A percentile compares a stretch with the other conserved stretches of the same genome.
Conservation (phyloP, 176 grass and related monocot genomes). For the Aegilops speltoides region DNA sequence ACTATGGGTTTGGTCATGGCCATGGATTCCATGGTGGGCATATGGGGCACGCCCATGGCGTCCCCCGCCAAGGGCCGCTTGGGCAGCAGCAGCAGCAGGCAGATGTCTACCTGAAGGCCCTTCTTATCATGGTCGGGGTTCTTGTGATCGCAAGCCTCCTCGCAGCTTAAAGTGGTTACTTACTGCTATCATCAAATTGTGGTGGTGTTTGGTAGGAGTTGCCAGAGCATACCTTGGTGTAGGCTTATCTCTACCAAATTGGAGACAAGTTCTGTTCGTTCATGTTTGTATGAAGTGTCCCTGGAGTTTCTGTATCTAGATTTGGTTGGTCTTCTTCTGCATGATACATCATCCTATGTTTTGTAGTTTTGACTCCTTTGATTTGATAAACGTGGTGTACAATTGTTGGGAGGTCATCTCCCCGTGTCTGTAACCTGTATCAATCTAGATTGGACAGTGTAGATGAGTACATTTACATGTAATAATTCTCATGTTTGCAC, state of each 20-base stretch:
- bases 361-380: constrained; percentile 25
- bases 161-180: constrained; percentile 36
- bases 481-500: background rate
- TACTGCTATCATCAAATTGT: background rate
- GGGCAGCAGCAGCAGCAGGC: constrained; percentile 77
- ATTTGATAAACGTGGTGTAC: background rate
- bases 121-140: constrained; percentile 65
- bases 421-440: background rate
- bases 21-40: constrained; percentile 70
- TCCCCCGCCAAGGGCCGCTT: constrained; percentile 43
- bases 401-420: constrained; percentile 26
- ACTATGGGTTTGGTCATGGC: constrained; percentile 68
- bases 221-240: background rate
- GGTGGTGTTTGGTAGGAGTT: background rate
- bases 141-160: constrained; percentile 80
- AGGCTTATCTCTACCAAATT: constrained; percentile 17
- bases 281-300: constrained; percentile 28
- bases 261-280: constrained; percentile 1
- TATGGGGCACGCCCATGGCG: constrained; percentile 42
- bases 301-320: constrained; percentile 15
- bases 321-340: background rate
- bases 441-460: background rate
- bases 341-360: background rate
- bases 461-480: background rate
- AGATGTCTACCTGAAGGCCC: constrained; percentile 68